These are phyloP conservation scores for Leucocoprinus leucothites DNA, from an alignment of 768 basidiomycete species.

Conservation along the genomic window DNA sequence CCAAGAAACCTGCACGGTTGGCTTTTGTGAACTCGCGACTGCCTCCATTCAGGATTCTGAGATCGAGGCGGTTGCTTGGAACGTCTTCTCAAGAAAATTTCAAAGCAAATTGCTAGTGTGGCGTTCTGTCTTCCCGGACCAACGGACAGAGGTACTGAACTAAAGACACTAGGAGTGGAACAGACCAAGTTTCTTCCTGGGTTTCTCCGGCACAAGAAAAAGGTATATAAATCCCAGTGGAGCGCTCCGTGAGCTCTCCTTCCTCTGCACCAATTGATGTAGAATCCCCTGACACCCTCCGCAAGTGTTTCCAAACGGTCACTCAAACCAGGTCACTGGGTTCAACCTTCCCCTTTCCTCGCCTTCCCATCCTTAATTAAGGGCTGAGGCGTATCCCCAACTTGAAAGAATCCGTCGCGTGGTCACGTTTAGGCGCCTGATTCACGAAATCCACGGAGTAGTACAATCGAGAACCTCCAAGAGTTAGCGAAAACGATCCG, in stretches of 20 bases:
- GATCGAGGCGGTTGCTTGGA: too few species aligned
- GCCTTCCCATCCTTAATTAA: background rate
- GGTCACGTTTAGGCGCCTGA: background rate
- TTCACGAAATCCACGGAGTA: slow-evolving; percentile 10
- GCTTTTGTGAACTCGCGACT: too few species aligned
- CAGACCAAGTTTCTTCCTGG: background rate
- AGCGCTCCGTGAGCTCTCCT: background rate
- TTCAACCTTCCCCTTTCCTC: background rate
- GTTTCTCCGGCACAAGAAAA: background rate
- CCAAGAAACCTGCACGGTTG: too few species aligned
- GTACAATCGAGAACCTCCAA: background rate
- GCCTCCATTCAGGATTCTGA: too few species aligned
- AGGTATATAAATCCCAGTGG: too few species aligned
- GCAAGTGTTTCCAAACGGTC: too few species aligned
- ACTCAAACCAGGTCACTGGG: background rate
- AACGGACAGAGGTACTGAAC: too few species aligned
- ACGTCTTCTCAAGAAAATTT: too few species aligned
- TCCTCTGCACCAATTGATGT: too few species aligned
- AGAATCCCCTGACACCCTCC: too few species aligned
- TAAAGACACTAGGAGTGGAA: too few species aligned
- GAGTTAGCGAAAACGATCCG: background rate
- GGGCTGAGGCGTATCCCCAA: background rate
- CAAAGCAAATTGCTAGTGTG: background rate
- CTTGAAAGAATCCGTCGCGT: background rate
- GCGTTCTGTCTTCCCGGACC: background rate